Percentiles rank a stretch among this genome's conserved stretches.
Evolutionary conservation across 1,284 basidiomycete species (phyloP).

Genomic region (Testicularia cyperi): DNA sequence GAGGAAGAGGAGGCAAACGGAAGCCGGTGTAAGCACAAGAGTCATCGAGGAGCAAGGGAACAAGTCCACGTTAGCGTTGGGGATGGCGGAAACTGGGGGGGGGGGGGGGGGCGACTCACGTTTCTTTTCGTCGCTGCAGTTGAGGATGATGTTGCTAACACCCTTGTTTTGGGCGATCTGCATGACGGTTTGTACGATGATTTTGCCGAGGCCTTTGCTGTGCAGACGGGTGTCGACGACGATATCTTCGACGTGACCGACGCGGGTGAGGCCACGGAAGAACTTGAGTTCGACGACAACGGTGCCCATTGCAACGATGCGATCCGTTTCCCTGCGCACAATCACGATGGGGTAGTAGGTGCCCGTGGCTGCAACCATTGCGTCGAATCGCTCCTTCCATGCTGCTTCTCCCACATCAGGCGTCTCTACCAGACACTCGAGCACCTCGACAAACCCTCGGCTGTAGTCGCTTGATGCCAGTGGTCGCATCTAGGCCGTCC

Average conservation of each 20-base stretch:
- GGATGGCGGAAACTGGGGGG: too few species aligned
- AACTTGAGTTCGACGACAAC: conserved; percentile 92
- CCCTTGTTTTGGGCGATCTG: conserved; percentile 73
- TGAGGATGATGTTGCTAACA: conserved; percentile 93
- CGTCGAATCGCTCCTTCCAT: conserved; percentile 45
- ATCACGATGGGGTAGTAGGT: conserved; percentile 81
- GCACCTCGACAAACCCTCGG: conserved; percentile 78
- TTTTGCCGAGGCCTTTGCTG: conserved; percentile 84
- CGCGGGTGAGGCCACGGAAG: conserved; percentile 74
- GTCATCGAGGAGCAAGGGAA: too few species aligned
- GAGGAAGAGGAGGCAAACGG: too few species aligned
- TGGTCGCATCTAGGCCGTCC: conserved; percentile 73
- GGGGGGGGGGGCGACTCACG: conserved; percentile 74
- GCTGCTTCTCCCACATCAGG: conserved; percentile 74
- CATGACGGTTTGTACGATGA: conserved; percentile 78
- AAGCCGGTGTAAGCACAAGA: too few species aligned
- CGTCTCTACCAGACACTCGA: conserved; percentile 75
- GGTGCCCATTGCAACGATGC: conserved; percentile 81
- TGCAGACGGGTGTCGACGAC: conserved; percentile 82
- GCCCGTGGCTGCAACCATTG: conserved; percentile 16
- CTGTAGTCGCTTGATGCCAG: conserved; percentile 80
- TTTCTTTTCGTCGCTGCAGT: conserved; percentile 87
- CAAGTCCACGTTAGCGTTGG: too few species aligned
- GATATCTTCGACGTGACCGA: conserved; percentile 97
- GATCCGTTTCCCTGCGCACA: conserved; percentile 72